Base-by-base conservation (phyloP, 2,329 filamentous ascomycete species). In the Dothiorella sarmentorum region DNA sequence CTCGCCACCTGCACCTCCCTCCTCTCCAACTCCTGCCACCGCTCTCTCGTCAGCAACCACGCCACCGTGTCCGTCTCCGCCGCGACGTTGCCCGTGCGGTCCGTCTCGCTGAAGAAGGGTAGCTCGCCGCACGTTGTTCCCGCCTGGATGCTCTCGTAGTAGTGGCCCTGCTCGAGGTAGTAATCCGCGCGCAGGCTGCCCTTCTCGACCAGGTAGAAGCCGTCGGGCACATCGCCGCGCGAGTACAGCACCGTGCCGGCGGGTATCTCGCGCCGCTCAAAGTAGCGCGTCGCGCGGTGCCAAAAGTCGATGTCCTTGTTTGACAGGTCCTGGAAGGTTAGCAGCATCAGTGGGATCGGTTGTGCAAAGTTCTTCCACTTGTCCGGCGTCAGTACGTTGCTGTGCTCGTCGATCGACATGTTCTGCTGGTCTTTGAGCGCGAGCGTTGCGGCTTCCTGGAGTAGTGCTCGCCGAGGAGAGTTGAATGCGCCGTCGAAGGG, bases 91-190 rank as follows among this genome's bases (percentile, higher is more conserved):
- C 91, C 91, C 3, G 92, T 97, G 17, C 94, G 83, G 55, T 84
- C 80, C 1, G 93, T 97, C 68, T 95, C 90, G 2, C 88, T 91
- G 75, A 99, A 99, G 77, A 99, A 99, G 0, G 94, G 94, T 56
- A 99, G 75, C 76, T 99, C 94, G 33, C 94, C 94, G 66, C 93
- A 97, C 0, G 94, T 97, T 1, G 94, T 94, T 15, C 94, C 94
- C 0, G 92, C 90, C 1, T 97, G 88, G 57, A 97, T 97, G 67
- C 90, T 90, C 73, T 99, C 94, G 61, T 89, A 90, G 65, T 95
- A 89, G 65, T 82, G 84, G 0, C 94, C 94, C 70, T 97, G 94
- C 1, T 94, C 91, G 29, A 96, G 81, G 62, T 93, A 84, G 70
- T 99, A 97, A 67, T 97, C 92, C 3, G 89, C 91, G 15, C 92